phyloP scores from a whole-genome alignment of 495 filamentous ascomycete genomes.

The Xylaria flabelliformis region DNA sequence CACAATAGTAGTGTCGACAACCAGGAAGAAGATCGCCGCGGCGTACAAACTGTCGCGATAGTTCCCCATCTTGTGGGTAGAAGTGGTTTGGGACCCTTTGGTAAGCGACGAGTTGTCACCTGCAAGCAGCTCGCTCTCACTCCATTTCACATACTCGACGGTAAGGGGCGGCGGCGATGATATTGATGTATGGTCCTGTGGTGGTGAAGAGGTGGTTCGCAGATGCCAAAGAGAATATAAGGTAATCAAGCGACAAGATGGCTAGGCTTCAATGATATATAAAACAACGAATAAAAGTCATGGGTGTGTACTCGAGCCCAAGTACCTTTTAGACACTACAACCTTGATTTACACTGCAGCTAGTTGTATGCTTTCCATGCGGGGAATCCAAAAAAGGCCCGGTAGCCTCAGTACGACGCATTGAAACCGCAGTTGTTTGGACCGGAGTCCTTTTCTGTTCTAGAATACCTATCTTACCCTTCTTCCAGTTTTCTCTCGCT shows the following conservation, averaged over 20 bases:
- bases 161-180: not conserved
- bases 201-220: not conserved
- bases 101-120: slow-evolving; percentile 21
- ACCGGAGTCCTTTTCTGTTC: slow-evolving; percentile 10
- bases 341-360: slow-evolving; percentile 6
- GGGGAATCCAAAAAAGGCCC: slow-evolving; percentile 4
- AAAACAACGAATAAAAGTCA: slow-evolving; percentile 1
- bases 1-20: slow-evolving; percentile 32
- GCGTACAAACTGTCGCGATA: slow-evolving; percentile 34
- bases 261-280: not conserved
- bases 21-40: slow-evolving; percentile 34
- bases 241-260: not conserved
- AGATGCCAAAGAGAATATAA: not conserved
- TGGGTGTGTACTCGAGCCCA: not conserved
- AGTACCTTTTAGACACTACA: not conserved
- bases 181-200: not conserved
- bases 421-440: slow-evolving; percentile 15
- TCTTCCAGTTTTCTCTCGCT: slow-evolving; percentile 2
- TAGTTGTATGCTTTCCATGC: not conserved
- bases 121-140: slow-evolving; percentile 10
- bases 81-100: not conserved
- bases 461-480: not conserved
- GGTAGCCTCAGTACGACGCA: not conserved
- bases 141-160: slow-evolving; percentile 8
- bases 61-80: slow-evolving; percentile 28